These are phyloP conservation scores for Zasmidium citrigriseum DNA, from an alignment of 2,329 filamentous ascomycete species.

Conservation along the genomic window DNA sequence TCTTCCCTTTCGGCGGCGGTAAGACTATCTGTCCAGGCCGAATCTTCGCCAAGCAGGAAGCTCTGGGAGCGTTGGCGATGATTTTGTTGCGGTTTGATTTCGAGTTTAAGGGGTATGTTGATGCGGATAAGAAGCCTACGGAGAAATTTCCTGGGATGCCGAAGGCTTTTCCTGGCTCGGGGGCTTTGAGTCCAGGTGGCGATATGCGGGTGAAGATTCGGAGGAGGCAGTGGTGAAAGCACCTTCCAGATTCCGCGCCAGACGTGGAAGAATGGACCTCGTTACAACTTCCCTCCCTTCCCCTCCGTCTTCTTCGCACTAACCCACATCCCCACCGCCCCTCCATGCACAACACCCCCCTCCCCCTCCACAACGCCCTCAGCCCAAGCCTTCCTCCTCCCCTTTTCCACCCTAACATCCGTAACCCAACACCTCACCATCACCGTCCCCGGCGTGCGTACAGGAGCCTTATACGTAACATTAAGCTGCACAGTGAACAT, in stretches of 20 bases:
- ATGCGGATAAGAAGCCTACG: conserved; percentile 24
- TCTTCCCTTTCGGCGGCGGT: conserved; percentile 36
- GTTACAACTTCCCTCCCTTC: neutral
- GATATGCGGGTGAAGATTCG: conserved; percentile 28
- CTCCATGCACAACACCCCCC: conserved; percentile 19
- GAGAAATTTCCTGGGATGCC: conserved; percentile 24
- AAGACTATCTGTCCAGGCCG: conserved; percentile 30
- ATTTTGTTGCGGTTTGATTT: conserved; percentile 30
- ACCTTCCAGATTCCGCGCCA: neutral
- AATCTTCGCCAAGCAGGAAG: conserved; percentile 35
- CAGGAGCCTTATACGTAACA: conserved; percentile 22
- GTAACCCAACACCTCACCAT: conserved; percentile 22
- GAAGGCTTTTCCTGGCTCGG: conserved; percentile 25
- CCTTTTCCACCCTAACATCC: conserved; percentile 15
- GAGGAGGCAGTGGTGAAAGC: conserved; percentile 1
- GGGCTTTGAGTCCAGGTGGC: conserved; percentile 28
- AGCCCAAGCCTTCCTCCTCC: conserved; percentile 24
- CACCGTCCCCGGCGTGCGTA: conserved; percentile 23
- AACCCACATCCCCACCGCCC: conserved; percentile 25
- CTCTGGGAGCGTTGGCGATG: conserved; percentile 29
- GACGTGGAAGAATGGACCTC: no score
- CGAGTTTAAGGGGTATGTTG: conserved; percentile 27
- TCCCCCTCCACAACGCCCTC: conserved; percentile 22
- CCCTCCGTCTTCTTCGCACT: conserved; percentile 4
- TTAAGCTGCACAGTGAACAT: conserved; percentile 27